Conservation (phyloP, 164 flowering plant genomes). For the Macadamia integrifolia region DNA sequence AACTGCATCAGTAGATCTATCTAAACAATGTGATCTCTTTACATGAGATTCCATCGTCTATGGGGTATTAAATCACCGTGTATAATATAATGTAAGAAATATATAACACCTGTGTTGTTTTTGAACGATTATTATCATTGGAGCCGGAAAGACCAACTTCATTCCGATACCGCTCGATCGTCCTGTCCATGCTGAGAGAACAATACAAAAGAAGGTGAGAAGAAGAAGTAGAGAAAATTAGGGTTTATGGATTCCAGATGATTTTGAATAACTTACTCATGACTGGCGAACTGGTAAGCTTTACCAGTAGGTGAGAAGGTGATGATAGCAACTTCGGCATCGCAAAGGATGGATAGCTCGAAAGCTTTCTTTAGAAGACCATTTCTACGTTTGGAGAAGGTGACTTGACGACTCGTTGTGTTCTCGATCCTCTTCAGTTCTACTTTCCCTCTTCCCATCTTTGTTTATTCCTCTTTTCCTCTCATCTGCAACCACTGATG, state of each 20-base stretch:
- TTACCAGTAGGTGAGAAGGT: slow-evolving; percentile 48
- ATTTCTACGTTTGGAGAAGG: slow-evolving; percentile 51
- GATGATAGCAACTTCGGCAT: slow-evolving; percentile 49
- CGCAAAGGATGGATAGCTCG: slow-evolving; percentile 51
- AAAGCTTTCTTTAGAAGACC: slow-evolving; percentile 58
- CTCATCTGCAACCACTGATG: no score
- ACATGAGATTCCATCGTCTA: no score
- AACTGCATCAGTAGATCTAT: neutral
- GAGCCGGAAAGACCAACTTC: slow-evolving; percentile 31
- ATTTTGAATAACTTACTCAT: slow-evolving; percentile 22
- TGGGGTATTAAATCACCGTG: no score
- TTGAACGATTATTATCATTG: slow-evolving; percentile 11
- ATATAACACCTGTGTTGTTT: slow-evolving; percentile 31
- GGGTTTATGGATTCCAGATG: no score
- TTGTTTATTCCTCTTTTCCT: no score
- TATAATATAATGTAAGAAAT: no score
- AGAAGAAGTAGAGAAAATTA: no score
- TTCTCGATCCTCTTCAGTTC: slow-evolving; percentile 60
- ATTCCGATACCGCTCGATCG: slow-evolving; percentile 29
- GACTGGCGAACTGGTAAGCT: slow-evolving; percentile 37
- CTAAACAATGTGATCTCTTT: no score
- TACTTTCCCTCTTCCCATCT: slow-evolving; percentile 61
- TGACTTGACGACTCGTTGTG: slow-evolving; percentile 47
- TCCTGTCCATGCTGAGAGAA: slow-evolving; percentile 37
- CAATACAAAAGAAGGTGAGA: neutral